Base-by-base conservation (phyloP, 2,329 filamentous ascomycete species). In the Calonectria multiphialidica region DNA sequence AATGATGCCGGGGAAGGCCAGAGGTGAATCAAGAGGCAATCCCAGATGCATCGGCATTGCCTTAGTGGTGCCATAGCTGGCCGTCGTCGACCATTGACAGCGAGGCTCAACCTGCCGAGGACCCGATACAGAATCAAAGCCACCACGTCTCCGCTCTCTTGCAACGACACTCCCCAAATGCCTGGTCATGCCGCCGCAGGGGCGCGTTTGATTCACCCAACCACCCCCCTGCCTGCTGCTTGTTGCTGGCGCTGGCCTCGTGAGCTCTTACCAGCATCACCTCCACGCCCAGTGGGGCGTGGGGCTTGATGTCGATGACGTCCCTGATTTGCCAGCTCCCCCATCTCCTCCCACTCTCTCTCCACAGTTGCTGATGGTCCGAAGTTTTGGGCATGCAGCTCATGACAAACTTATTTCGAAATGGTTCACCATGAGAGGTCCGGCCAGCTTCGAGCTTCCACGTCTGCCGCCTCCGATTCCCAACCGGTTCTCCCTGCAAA, bases 341-440 rank as follows among this genome's bases (percentile, higher is more conserved):
- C 59, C 70, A 65, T 50, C 50, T 76, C 40, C 78, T 80, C 78
- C 78, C 78, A 79, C 78, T 76, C 75, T 78, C 77, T 69, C 74
- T 79, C 78, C 78, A 78, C 78, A 77, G 74, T 70, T 68, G 76
- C 77, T 79, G 77, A 79, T 79, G 76, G 69, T 70, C 68, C 55
- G 59, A 70, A 76, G 67, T 71, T 72, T 59, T 72, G 50, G 66
- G 65, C 73, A 68, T 76, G 72, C 74, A 79, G 71, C 33, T 40
- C 78, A 80, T 79, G 78, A 79, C 78, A 79, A 79, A 79, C 78
- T 72, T 72, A 77, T 77, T 79, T 77, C 71, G 72, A 74, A 79
- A 76, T 70, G 53, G 70, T 74, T 78, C 73, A 72, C 70, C 72
- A 53, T 73, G 68, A 78, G 75, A 79, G 73, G 74, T 62, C 65